Evolutionary conservation across 2,329 filamentous ascomycete species (phyloP).

Genomic region (Fusarium bactridioides): DNA sequence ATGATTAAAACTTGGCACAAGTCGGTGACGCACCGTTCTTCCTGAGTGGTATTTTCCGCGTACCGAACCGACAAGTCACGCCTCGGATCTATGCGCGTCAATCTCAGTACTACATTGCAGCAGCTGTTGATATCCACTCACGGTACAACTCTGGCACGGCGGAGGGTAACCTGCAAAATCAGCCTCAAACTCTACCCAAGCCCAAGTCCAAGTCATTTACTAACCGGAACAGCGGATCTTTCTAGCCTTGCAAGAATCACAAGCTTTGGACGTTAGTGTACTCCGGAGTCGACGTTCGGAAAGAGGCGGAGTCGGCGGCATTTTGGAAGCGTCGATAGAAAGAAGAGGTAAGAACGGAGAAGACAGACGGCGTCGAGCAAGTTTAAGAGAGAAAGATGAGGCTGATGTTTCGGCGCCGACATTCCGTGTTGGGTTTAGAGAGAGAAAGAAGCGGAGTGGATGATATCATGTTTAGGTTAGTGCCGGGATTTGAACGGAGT

Average conservation of each 20-base stretch:
- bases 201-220: not conserved
- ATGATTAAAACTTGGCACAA: not conserved
- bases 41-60: conserved; percentile 27
- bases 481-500: not conserved
- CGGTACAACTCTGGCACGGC: conserved; percentile 27
- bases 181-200: not conserved
- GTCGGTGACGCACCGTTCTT: conserved; percentile 19
- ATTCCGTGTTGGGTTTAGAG: conserved; percentile 11
- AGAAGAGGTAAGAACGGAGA: not conserved
- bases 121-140: not conserved
- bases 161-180: conserved; percentile 25
- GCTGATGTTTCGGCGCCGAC: conserved; percentile 23
- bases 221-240: conserved; percentile 37
- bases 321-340: not conserved
- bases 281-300: conserved; percentile 15
- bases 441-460: not conserved
- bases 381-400: not conserved
- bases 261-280: conserved; percentile 31
- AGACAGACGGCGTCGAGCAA: not conserved
- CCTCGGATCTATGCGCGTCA: conserved; percentile 17
- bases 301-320: conserved; percentile 1
- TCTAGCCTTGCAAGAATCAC: conserved; percentile 32
- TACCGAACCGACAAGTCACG: conserved; percentile 23
- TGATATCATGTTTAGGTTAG: not conserved
- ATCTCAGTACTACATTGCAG: too few species aligned